Evolutionary conservation across 768 basidiomycete species (phyloP).

Genomic region (Pleurotus citrinopileatus): DNA sequence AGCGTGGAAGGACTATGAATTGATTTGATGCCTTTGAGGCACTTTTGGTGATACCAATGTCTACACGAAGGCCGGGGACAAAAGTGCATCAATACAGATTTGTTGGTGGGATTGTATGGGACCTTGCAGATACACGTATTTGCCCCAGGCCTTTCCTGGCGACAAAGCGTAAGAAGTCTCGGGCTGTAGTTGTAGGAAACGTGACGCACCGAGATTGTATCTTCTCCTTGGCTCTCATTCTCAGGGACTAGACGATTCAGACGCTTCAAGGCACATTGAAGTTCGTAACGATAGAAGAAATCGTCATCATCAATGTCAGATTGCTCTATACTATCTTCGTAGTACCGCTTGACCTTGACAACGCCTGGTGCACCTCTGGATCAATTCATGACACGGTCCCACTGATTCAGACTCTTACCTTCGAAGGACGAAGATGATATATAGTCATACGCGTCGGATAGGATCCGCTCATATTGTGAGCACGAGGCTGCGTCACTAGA

Average conservation of each 20-base stretch:
- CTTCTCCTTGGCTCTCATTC: background rate
- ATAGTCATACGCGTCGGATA: conserved; percentile 46
- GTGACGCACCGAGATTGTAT: background rate
- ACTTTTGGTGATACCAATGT: conserved; percentile 45
- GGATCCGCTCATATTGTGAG: conserved; percentile 46
- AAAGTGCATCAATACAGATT: conserved; percentile 44
- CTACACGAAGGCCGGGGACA: conserved; percentile 52
- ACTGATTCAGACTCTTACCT: conserved; percentile 34
- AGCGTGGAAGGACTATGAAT: conserved; percentile 9
- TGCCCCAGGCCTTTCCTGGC: conserved; percentile 39
- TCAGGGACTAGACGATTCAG: background rate
- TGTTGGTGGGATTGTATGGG: conserved; percentile 44
- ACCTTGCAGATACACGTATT: conserved; percentile 42
- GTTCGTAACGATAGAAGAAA: conserved; percentile 48
- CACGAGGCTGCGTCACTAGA: conserved; percentile 36
- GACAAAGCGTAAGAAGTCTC: background rate
- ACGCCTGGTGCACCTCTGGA: conserved; percentile 25
- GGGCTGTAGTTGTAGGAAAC: background rate
- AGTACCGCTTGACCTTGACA: conserved; percentile 29
- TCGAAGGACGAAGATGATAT: conserved; percentile 44
- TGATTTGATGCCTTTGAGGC: conserved; percentile 35
- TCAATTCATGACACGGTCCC: background rate
- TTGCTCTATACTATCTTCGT: conserved; percentile 38
- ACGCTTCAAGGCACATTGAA: conserved; percentile 25
- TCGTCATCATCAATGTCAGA: conserved; percentile 32